These are phyloP conservation scores for Coemansia sp. DNA, from an alignment of 192 early-diverging fungal species.

Conservation along the genomic window DNA sequence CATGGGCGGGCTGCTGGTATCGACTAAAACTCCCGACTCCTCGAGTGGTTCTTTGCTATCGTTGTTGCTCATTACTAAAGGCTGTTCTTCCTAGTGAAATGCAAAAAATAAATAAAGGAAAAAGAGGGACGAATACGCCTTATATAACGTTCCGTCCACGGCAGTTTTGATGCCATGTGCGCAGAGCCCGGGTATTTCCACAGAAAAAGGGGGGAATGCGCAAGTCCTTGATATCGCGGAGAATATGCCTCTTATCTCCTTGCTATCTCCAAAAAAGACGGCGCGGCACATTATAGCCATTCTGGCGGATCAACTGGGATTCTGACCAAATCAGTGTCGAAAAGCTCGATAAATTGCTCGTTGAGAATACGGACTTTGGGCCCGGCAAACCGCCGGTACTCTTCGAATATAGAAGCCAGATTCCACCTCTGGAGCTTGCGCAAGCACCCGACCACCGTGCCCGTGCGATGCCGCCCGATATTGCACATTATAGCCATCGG, in stretches of 20 bases:
- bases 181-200: too few species aligned
- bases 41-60: constrained; percentile 31
- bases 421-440: constrained; percentile 98
- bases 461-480: constrained; percentile 93
- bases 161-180: too few species aligned
- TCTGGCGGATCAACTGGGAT: constrained; percentile 69
- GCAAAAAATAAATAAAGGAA: too few species aligned
- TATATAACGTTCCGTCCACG: too few species aligned
- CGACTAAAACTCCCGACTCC: constrained; percentile 33
- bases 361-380: constrained; percentile 96
- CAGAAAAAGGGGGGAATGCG: too few species aligned
- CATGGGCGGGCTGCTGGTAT: constrained; percentile 5
- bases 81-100: too few species aligned
- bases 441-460: constrained; percentile 97
- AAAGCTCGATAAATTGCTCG: constrained; percentile 94
- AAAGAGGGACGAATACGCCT: too few species aligned
- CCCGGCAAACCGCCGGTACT: constrained; percentile 92
- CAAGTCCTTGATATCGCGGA: too few species aligned
- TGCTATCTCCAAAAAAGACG: too few species aligned
- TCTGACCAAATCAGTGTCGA: constrained; percentile 94
- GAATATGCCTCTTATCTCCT: too few species aligned
- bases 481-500: constrained; percentile 99
- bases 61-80: constrained; percentile 1
- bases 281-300: constrained; percentile 59
- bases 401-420: constrained; percentile 97